phyloP scores from a whole-genome alignment of 768 basidiomycete genomes.

The Pulveroboletus sp. region DNA sequence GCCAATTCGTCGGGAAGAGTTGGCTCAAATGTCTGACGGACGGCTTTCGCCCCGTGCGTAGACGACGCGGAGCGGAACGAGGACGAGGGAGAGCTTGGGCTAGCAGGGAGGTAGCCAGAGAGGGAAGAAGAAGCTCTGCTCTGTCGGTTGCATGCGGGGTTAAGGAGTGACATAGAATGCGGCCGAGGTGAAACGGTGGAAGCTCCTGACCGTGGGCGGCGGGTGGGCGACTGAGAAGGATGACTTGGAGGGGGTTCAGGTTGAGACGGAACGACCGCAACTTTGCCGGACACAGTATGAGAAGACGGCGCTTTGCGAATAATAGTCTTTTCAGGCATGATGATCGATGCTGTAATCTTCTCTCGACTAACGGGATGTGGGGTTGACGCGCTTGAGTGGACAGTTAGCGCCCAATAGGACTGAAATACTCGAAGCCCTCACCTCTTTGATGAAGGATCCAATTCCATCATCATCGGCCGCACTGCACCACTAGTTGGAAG shows the following conservation, averaged over 20 bases:
- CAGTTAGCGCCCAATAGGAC: background rate
- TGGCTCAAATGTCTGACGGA: slow-evolving; percentile 63
- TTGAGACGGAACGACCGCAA: slow-evolving; percentile 34
- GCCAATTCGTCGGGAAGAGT: slow-evolving; percentile 73
- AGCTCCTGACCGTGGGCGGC: background rate
- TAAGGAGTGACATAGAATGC: slow-evolving; percentile 18
- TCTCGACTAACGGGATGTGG: slow-evolving; percentile 38
- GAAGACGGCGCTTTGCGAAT: slow-evolving; percentile 33
- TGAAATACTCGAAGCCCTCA: background rate
- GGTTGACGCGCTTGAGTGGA: slow-evolving; percentile 2
- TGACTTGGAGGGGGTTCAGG: slow-evolving; percentile 37
- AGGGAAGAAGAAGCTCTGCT: slow-evolving; percentile 31
- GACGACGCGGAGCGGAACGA: slow-evolving; percentile 21
- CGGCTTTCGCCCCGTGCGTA: slow-evolving; percentile 42
- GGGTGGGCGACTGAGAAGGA: slow-evolving; percentile 32
- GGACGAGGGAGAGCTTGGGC: slow-evolving; percentile 8
- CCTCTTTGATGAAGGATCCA: slow-evolving; percentile 6
- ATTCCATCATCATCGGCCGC: slow-evolving; percentile 8
- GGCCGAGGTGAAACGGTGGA: slow-evolving; percentile 15
- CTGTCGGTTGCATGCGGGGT: slow-evolving; percentile 24
- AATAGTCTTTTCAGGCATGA: slow-evolving; percentile 52
- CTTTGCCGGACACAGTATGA: slow-evolving; percentile 44
- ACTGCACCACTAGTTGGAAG: slow-evolving; percentile 1
- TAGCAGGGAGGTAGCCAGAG: slow-evolving; percentile 31
- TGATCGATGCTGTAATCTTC: slow-evolving; percentile 42